A percentile compares a stretch with the other conserved stretches of the same genome.
phyloP scores from a whole-genome alignment of 2,329 filamentous ascomycete genomes.

The Penicillium sp. region DNA sequence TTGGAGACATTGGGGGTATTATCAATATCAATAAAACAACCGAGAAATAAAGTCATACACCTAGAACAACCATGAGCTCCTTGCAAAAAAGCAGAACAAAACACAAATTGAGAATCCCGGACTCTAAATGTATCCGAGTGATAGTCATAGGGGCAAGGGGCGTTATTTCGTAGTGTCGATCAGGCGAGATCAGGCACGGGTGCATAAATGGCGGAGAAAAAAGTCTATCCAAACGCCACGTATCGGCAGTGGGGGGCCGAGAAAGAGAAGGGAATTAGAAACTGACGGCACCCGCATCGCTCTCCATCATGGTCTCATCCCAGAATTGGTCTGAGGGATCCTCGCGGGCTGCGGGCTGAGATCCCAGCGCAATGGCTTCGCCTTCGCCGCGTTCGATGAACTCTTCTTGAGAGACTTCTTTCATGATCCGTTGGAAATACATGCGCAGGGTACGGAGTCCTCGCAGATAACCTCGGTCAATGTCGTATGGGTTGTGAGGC shows the following conservation, averaged over 20 bases:
- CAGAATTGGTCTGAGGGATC: constrained; percentile 37
- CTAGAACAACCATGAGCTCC: constrained; percentile 13
- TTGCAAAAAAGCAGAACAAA: constrained; percentile 4
- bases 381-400: constrained; percentile 48
- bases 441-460: constrained; percentile 75
- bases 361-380: constrained; percentile 41
- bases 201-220: constrained; percentile 11
- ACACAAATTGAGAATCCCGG: constrained; percentile 10
- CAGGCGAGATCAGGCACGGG: constrained; percentile 11
- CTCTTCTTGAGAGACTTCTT: constrained; percentile 63
- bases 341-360: constrained; percentile 35
- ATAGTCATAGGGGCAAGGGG: constrained; percentile 21
- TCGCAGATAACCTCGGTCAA: constrained; percentile 86
- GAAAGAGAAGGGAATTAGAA: constrained; percentile 27
- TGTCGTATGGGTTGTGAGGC: constrained; percentile 74
- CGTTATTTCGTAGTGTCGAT: constrained; percentile 22
- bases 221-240: constrained; percentile 19
- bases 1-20: constrained; percentile 34
- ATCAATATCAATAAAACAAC: constrained; percentile 39
- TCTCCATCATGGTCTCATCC: constrained; percentile 47
- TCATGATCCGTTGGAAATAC: constrained; percentile 87
- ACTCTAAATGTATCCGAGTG: constrained; percentile 26
- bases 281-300: constrained; percentile 48
- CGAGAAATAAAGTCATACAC: constrained; percentile 27
- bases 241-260: constrained; percentile 7